Percentiles rank a stretch among this genome's conserved stretches.
Conservation (phyloP, 1,139 yeast genomes). For the Geotrichum carabidarum region DNA sequence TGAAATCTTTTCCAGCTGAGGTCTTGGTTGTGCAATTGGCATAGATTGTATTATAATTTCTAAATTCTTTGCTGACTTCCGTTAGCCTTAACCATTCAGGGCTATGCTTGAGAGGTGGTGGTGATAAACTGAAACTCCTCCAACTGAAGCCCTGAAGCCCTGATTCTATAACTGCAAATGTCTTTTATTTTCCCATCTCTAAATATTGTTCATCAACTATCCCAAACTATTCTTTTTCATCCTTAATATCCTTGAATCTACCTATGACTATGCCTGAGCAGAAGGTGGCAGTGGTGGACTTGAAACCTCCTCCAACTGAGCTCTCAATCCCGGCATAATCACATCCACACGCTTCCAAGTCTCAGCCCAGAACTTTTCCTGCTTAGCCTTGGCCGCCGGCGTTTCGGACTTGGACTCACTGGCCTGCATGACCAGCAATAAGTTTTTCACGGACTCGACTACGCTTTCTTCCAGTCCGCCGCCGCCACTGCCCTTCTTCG, state of each 20-base stretch:
- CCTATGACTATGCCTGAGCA: neutral
- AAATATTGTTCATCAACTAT: too few relatives aligned
- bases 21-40: too few relatives aligned
- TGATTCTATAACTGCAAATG: too few relatives aligned
- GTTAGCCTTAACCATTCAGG: too few relatives aligned
- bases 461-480: conserved; percentile 49
- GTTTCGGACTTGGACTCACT: conserved; percentile 40
- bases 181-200: too few relatives aligned
- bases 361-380: conserved; percentile 38
- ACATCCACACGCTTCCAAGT: conserved; percentile 45
- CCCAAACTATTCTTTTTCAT: neutral
- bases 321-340: conserved; percentile 45
- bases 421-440: conserved; percentile 42
- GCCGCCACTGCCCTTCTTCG: neutral
- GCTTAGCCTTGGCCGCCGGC: conserved; percentile 29
- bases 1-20: too few relatives aligned
- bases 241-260: neutral
- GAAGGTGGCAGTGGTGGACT: conserved; percentile 17
- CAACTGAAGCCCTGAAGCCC: too few relatives aligned
- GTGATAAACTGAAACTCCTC: too few relatives aligned
- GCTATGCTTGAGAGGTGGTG: too few relatives aligned
- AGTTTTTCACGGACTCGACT: conserved; percentile 59
- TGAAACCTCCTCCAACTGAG: conserved; percentile 30
- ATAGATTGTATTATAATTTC: too few relatives aligned
- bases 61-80: too few relatives aligned